These are phyloP conservation scores for Coniochaeta sp. DNA, from an alignment of 2,329 filamentous ascomycete genomes.

Conservation along the genomic window DNA sequence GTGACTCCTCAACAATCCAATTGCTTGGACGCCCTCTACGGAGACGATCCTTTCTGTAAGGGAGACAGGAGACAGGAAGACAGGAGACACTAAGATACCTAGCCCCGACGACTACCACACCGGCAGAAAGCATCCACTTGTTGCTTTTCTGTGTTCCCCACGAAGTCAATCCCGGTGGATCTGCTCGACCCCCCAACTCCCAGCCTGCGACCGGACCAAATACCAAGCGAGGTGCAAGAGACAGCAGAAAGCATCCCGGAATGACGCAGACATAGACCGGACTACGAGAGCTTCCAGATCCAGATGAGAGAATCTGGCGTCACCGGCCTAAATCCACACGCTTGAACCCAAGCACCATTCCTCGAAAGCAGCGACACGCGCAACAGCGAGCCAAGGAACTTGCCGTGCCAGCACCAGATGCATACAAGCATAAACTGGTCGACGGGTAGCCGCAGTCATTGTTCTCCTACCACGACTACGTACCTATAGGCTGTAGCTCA, in stretches of 20 bases:
- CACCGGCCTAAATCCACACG: background rate
- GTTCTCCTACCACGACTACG: slow-evolving; percentile 17
- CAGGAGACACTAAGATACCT: too few relatives aligned
- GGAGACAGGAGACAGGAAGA: too few relatives aligned
- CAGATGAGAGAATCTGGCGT: background rate
- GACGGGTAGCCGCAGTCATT: slow-evolving; percentile 22
- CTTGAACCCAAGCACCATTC: background rate
- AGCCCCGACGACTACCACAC: background rate
- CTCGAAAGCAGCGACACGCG: background rate
- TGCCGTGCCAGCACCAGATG: slow-evolving; percentile 9
- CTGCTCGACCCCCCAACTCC: background rate
- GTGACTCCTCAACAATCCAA: background rate
- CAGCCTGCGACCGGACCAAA: background rate
- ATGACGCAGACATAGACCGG: background rate
- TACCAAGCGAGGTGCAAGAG: background rate
- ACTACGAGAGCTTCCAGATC: background rate
- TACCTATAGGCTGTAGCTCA: too few relatives aligned
- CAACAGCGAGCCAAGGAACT: slow-evolving; percentile 4
- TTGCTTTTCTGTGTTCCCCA: background rate
- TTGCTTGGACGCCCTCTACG: background rate
- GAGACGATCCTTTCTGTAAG: background rate
- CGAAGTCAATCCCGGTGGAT: background rate
- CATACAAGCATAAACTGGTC: slow-evolving; percentile 15
- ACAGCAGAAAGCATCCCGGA: background rate
- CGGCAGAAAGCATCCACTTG: background rate